A percentile compares a stretch with the other conserved stretches of the same genome.
Evolutionary conservation across 306 rosid species (phyloP).

Genomic region (Albizia julibrissin): DNA sequence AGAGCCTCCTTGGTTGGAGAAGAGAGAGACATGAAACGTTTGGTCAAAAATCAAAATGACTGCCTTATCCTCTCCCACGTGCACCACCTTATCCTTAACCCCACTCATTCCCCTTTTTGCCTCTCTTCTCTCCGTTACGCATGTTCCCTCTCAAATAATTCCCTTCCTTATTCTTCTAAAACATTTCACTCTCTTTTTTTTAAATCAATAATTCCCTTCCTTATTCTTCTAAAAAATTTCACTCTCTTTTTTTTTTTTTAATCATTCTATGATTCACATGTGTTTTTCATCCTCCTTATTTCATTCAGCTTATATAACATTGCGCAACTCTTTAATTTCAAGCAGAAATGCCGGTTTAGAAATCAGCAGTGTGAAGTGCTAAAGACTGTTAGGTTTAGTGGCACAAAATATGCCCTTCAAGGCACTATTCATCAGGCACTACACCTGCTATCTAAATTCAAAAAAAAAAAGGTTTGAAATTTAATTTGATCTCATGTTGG

Average conservation of each 20-base stretch:
- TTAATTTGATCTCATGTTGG: background rate
- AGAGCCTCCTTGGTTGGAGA: background rate
- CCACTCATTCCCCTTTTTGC: conserved; percentile 41
- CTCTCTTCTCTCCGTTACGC: background rate
- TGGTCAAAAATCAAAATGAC: conserved; percentile 60
- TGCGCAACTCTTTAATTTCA: background rate
- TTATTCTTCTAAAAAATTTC: background rate
- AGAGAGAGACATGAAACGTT: background rate
- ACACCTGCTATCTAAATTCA: too few species aligned
- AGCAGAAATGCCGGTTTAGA: background rate
- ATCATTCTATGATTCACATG: background rate
- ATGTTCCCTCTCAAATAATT: background rate
- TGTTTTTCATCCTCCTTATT: background rate
- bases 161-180: background rate
- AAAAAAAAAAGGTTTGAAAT: too few species aligned
- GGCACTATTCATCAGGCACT: too few species aligned
- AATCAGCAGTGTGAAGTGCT: too few species aligned
- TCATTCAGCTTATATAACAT: background rate
- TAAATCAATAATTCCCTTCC: background rate
- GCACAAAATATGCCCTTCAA: too few species aligned
- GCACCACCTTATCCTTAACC: conserved; percentile 67
- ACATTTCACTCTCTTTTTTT: background rate
- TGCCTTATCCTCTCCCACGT: conserved; percentile 73
- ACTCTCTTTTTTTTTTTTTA: background rate
- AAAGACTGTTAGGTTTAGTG: too few species aligned